A percentile compares a stretch with the other conserved stretches of the same genome.
phyloP scores from a whole-genome alignment of 1,284 basidiomycete species.

The Binderoboletus segoi region DNA sequence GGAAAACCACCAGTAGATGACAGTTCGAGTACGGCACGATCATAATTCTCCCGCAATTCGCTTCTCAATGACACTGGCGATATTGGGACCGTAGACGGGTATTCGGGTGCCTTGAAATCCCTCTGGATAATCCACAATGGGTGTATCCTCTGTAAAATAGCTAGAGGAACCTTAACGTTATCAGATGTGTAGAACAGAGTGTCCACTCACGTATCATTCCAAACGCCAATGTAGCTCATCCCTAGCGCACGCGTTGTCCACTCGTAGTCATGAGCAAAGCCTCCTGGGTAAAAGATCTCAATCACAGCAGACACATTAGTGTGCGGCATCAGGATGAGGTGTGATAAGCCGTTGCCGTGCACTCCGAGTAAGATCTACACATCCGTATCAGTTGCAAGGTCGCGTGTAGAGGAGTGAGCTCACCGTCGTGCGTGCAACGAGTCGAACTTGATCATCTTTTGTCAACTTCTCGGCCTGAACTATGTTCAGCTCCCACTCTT shows the following conservation, averaged over 20 bases:
- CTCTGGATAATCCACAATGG: slow-evolving; percentile 65
- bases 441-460: slow-evolving; percentile 71
- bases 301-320: slow-evolving; percentile 70
- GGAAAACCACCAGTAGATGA: background rate
- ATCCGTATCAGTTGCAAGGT: slow-evolving; percentile 1
- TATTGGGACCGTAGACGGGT: slow-evolving; percentile 60
- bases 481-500: slow-evolving; percentile 63
- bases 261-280: slow-evolving; percentile 83
- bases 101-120: slow-evolving; percentile 76
- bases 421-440: slow-evolving; percentile 68
- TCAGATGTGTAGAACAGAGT: background rate
- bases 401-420: slow-evolving; percentile 20
- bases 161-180: slow-evolving; percentile 17
- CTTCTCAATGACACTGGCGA: slow-evolving; percentile 62
- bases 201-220: slow-evolving; percentile 68
- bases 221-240: slow-evolving; percentile 75
- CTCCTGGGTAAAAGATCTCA: slow-evolving; percentile 78
- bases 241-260: slow-evolving; percentile 73
- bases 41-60: slow-evolving; percentile 44
- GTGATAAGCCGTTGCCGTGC: slow-evolving; percentile 81
- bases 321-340: slow-evolving; percentile 76
- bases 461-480: slow-evolving; percentile 66
- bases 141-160: slow-evolving; percentile 55
- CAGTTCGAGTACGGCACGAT: background rate
- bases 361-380: slow-evolving; percentile 73